Conservation (phyloP, 2,329 filamentous ascomycete genomes). For the Tolypocladium paradoxum region DNA sequence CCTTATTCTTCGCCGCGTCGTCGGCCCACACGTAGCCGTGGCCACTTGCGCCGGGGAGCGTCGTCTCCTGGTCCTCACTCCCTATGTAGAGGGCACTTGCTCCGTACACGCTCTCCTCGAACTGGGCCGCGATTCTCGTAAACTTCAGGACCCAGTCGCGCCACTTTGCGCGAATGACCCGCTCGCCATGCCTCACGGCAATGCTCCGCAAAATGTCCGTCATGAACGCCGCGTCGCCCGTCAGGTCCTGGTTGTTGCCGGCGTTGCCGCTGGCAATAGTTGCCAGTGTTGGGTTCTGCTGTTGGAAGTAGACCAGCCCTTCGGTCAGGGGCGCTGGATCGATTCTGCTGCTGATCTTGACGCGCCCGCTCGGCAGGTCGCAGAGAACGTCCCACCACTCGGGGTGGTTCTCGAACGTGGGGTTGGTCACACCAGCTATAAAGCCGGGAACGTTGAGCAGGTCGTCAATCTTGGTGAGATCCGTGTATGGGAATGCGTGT, state of each 20-base stretch:
- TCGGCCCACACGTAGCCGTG: constrained; percentile 96
- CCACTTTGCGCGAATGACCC: constrained; percentile 85
- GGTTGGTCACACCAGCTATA: constrained; percentile 95
- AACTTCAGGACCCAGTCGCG: constrained; percentile 92
- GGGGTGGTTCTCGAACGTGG: constrained; percentile 85
- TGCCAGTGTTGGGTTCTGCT: constrained; percentile 54
- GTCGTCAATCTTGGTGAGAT: constrained; percentile 95
- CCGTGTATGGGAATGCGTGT: constrained; percentile 95
- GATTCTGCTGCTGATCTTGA: constrained; percentile 88
- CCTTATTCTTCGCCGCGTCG: constrained; percentile 66
- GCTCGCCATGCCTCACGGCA: constrained; percentile 74
- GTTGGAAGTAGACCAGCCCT: constrained; percentile 77
- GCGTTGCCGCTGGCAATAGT: constrained; percentile 32
- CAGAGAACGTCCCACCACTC: constrained; percentile 99
- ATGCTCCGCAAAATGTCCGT: constrained; percentile 75
- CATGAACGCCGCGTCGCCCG: constrained; percentile 85
- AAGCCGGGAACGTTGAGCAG: constrained; percentile 92
- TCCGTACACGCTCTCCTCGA: constrained; percentile 92
- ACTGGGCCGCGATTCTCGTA: constrained; percentile 81
- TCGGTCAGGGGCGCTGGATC: constrained; percentile 74
- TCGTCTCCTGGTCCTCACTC: constrained; percentile 56
- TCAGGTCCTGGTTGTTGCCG: constrained; percentile 51
- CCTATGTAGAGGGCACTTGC: constrained; percentile 82
- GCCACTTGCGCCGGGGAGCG: constrained; percentile 52
- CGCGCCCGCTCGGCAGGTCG: constrained; percentile 80